These are phyloP conservation scores for Garcia nutans DNA, from an alignment of 345 rosid genomes.

Conservation along the genomic window DNA sequence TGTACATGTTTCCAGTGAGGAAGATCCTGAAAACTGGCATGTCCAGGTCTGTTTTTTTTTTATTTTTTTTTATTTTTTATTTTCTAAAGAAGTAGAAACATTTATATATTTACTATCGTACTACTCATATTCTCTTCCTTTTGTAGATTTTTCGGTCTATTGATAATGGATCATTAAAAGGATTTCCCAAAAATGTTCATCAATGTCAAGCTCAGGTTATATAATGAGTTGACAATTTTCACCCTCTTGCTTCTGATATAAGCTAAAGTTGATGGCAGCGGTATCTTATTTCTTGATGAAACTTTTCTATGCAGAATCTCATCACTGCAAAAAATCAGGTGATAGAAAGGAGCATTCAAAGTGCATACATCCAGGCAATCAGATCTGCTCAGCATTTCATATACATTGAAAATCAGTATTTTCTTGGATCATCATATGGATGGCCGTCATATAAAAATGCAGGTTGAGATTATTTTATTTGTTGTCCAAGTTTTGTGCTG, in stretches of 20 bases:
- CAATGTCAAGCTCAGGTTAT: slow-evolving; percentile 52
- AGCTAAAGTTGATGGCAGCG: neutral
- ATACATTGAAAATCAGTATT: slow-evolving; percentile 97
- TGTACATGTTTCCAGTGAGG: slow-evolving; percentile 51
- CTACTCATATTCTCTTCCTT: slow-evolving; percentile 5
- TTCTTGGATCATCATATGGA: slow-evolving; percentile 94
- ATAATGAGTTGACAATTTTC: slow-evolving; percentile 18
- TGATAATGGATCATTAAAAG: slow-evolving; percentile 77
- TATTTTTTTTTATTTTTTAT: neutral
- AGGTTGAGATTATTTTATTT: slow-evolving; percentile 45
- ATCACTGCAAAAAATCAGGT: slow-evolving; percentile 56
- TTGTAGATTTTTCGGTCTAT: slow-evolving; percentile 79
- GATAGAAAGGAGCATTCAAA: slow-evolving; percentile 91
- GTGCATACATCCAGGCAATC: slow-evolving; percentile 93
- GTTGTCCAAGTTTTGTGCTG: neutral
- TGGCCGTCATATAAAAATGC: slow-evolving; percentile 86
- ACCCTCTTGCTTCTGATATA: slow-evolving; percentile 3
- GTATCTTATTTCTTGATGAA: neutral
- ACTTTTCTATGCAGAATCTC: slow-evolving; percentile 64
- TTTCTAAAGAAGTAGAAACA: neutral
- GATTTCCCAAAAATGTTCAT: slow-evolving; percentile 59
- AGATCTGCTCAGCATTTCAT: slow-evolving; percentile 95
- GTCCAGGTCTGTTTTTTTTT: slow-evolving; percentile 55
- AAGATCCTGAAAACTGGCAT: slow-evolving; percentile 75
- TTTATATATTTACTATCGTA: neutral